Evolutionary conservation across 345 rosid species (phyloP).

Genomic region (Alliaria petiolata): DNA sequence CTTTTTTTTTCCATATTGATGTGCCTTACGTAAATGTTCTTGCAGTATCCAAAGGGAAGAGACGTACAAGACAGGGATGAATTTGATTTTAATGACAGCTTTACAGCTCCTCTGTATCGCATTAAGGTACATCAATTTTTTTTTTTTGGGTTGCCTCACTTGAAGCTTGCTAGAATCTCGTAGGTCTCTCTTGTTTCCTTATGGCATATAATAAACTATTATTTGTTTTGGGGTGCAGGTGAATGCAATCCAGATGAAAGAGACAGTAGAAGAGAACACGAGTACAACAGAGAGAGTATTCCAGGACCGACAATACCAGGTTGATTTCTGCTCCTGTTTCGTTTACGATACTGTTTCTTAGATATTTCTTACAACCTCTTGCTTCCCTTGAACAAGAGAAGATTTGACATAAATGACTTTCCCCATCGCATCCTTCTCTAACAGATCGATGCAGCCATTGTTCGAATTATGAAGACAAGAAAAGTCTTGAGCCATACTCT

Average conservation of each 20-base stretch:
- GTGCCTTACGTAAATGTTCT: not conserved
- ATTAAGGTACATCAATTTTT: constrained; percentile 52
- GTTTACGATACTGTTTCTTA: not conserved
- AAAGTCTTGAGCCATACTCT: constrained; percentile 97
- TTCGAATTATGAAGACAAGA: constrained; percentile 97
- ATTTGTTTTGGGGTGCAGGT: constrained; percentile 53
- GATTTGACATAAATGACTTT: not conserved
- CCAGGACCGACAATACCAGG: constrained; percentile 99
- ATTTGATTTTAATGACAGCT: constrained; percentile 75
- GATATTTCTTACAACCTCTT: not conserved
- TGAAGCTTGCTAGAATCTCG: not conserved
- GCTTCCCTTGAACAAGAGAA: not conserved
- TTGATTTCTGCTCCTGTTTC: constrained; percentile 18
- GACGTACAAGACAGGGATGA: constrained; percentile 91
- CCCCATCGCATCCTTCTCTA: not conserved
- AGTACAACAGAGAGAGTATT: constrained; percentile 97
- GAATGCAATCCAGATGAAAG: constrained; percentile 99
- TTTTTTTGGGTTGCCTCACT: not conserved
- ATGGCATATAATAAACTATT: not conserved
- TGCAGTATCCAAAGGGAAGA: constrained; percentile 87
- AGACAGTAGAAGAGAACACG: constrained; percentile 96
- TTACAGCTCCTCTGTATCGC: constrained; percentile 79
- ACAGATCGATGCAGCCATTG: constrained; percentile 99
- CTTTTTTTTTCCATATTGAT: not conserved
- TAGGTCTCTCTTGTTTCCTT: not conserved